phyloP scores from a whole-genome alignment of 176 grass and related monocot species.

The Aegilops longissima region DNA sequence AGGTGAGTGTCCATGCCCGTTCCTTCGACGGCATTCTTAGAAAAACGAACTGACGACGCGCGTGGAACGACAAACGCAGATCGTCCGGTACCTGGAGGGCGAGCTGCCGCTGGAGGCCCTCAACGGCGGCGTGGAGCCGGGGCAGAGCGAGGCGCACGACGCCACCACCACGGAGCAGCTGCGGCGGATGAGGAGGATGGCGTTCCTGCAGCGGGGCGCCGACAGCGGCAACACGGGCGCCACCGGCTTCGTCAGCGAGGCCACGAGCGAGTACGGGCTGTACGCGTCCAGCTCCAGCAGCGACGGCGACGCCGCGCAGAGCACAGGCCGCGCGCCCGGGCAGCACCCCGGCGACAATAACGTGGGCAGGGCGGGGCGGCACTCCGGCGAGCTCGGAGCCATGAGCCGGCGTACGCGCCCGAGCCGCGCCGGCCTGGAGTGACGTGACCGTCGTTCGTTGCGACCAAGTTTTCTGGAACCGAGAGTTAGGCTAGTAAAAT shows the following conservation, averaged over 20 bases:
- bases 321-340: background rate
- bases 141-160: conserved; percentile 42
- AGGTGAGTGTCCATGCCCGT: conserved; percentile 34
- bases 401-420: conserved; percentile 23
- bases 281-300: conserved; percentile 45
- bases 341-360: background rate
- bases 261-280: conserved; percentile 51
- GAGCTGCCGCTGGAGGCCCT: conserved; percentile 69
- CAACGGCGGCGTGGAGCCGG: conserved; percentile 62
- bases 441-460: background rate
- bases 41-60: too few relatives aligned
- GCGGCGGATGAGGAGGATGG: conserved; percentile 49
- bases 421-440: conserved; percentile 3
- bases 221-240: background rate
- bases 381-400: background rate
- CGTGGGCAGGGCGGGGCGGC: background rate
- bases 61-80: conserved; percentile 25
- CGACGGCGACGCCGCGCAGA: conserved; percentile 18
- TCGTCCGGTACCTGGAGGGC: conserved; percentile 77
- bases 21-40: background rate
- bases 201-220: conserved; percentile 40
- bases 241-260: conserved; percentile 44
- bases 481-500: background rate
- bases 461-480: background rate
- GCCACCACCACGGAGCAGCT: conserved; percentile 26